Evolutionary conservation across 2,329 filamentous ascomycete genomes (phyloP).

Genomic region (Drechslerella stenobrocha): DNA sequence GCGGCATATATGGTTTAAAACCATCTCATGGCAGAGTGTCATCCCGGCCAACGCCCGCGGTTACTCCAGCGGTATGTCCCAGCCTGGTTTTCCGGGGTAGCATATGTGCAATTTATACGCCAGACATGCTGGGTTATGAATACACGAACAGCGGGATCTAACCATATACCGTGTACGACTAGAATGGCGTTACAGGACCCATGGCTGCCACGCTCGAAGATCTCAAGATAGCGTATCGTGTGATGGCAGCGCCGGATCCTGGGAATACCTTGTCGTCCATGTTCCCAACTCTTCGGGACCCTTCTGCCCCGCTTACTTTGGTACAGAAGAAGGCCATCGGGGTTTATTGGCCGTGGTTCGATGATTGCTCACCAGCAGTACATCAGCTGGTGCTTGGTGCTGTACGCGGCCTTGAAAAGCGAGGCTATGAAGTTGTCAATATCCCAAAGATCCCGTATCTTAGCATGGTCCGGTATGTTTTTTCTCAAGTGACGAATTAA

Average conservation of each 20-base stretch:
- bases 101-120: no score
- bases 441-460: constrained; percentile 65
- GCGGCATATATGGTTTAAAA: constrained; percentile 75
- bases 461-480: constrained; percentile 25
- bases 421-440: constrained; percentile 63
- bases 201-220: constrained; percentile 76
- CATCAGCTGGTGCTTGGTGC: constrained; percentile 62
- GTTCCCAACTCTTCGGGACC: constrained; percentile 64
- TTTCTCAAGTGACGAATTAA: neutral
- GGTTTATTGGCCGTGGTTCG: constrained; percentile 70
- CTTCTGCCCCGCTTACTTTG: constrained; percentile 56
- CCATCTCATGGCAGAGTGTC: constrained; percentile 70
- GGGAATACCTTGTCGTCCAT: constrained; percentile 63
- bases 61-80: constrained; percentile 59
- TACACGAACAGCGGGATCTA: neutral
- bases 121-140: neutral
- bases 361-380: constrained; percentile 66
- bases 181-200: constrained; percentile 67
- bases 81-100: neutral
- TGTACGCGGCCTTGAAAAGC: constrained; percentile 62
- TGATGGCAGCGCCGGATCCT: constrained; percentile 74
- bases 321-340: constrained; percentile 67
- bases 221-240: constrained; percentile 77
- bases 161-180: neutral
- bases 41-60: constrained; percentile 59